Evolutionary conservation across 495 filamentous ascomycete species (phyloP).

Genomic region (Glonium stellatum): DNA sequence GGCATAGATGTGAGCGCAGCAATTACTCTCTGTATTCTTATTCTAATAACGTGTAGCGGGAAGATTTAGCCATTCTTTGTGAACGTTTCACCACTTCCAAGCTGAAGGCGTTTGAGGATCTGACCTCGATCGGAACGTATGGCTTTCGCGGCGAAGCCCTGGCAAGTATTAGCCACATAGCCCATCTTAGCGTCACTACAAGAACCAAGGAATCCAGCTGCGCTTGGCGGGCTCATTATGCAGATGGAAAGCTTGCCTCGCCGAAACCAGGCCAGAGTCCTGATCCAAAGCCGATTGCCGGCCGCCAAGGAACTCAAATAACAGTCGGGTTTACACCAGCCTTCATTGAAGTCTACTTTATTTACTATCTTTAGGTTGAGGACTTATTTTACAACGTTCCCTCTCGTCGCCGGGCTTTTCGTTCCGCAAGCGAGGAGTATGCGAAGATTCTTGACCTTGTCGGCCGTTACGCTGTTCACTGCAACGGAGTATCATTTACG

Average conservation of each 20-base stretch:
- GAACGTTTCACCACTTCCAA: slow-evolving; percentile 98
- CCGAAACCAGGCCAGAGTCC: slow-evolving; percentile 87
- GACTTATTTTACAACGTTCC: slow-evolving; percentile 97
- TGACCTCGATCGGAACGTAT: slow-evolving; percentile 86
- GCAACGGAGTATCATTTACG: slow-evolving; percentile 80
- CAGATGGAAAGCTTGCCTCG: slow-evolving; percentile 73
- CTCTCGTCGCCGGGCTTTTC: slow-evolving; percentile 79
- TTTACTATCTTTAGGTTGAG: slow-evolving; percentile 55
- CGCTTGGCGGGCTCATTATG: slow-evolving; percentile 84
- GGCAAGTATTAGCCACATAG: slow-evolving; percentile 97
- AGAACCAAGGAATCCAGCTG: slow-evolving; percentile 83
- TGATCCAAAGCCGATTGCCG: slow-evolving; percentile 83
- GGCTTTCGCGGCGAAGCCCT: slow-evolving; percentile 96
- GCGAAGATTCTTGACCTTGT: slow-evolving; percentile 96
- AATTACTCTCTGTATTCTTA: neutral
- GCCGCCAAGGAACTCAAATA: slow-evolving; percentile 92
- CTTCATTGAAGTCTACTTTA: neutral
- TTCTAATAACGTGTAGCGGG: slow-evolving; percentile 35
- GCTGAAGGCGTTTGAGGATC: slow-evolving; percentile 88
- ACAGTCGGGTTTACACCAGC: slow-evolving; percentile 47
- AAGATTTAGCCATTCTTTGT: slow-evolving; percentile 89
- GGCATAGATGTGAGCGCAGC: slow-evolving; percentile 72
- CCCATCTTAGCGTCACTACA: slow-evolving; percentile 90
- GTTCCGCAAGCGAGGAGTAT: slow-evolving; percentile 90
- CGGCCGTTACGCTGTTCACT: slow-evolving; percentile 93